Base-by-base conservation (phyloP, 306 rosid species). In the Geum urbanum region DNA sequence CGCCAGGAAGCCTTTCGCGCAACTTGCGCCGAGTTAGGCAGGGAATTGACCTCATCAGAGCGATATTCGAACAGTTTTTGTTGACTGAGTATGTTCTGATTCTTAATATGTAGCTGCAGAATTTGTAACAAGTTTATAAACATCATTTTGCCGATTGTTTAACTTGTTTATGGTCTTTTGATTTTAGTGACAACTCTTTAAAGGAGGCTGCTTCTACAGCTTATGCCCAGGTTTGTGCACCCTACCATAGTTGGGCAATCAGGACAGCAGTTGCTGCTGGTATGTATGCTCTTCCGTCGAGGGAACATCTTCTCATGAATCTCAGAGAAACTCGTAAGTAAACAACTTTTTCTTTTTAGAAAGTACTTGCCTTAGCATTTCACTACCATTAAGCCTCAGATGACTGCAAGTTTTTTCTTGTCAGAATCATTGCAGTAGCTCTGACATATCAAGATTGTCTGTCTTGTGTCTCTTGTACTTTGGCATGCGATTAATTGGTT, bases 211-310 rank as follows among this genome's bases (percentile, higher is more conserved):
- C 99, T 56, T 71, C 99, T 59, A 74, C 86, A 51, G 99, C 99
- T 64, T 94, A 94, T 83, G 86, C 80, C 13, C 80, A 81, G 71
- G 92, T 84, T 37, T 94, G 96, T 80, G 97, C 99, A 18, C 96
- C 99, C 16, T 90, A 80, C 81, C 99, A 90, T 81, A 27, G 89
- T 32, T 94, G 99, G 99, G 32, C 96, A 4, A 81, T 94, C 44
- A 80, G 99, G 79, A 82, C 96, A 48, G 96, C 97, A n/a, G 99
- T 94, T 10, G 83, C 89, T 70, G 99, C 97, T 59, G 97, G 97
- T 56, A 85, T 94, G 97, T 90, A 90, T 79, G 77, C 97, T 61
- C 97, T 94, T 81, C 99, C 99, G 5, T 76, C 97, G 0, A 87
- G 97, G 78, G 95, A 94, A 37, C 95, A 91, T 77, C 95, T 94